Evolutionary conservation across 2,329 filamentous ascomycete species (phyloP).

Genomic region (Aspergillus sp.): DNA sequence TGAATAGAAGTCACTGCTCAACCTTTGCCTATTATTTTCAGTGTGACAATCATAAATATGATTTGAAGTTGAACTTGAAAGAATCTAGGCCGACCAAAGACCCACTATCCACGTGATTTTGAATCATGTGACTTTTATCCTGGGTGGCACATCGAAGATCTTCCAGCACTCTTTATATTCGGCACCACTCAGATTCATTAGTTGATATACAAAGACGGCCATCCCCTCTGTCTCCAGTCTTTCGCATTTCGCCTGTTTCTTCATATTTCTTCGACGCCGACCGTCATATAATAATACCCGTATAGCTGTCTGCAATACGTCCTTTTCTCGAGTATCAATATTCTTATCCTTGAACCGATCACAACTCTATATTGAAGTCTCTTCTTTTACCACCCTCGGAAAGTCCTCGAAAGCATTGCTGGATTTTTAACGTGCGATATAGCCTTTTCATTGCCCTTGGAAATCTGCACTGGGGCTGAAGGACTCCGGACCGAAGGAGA

Average conservation of each 20-base stretch:
- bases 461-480: neutral
- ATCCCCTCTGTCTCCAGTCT: neutral
- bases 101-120: neutral
- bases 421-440: neutral
- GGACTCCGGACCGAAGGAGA: neutral
- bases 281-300: neutral
- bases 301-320: neutral
- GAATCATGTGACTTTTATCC: constrained; percentile 5
- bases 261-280: neutral
- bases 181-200: neutral
- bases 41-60: neutral
- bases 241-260: neutral
- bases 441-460: neutral
- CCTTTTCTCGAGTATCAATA: neutral
- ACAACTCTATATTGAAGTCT: neutral
- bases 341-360: neutral
- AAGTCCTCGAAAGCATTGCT: neutral
- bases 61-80: neutral
- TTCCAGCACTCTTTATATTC: neutral
- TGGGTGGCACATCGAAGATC: neutral
- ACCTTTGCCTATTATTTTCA: neutral
- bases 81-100: neutral
- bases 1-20: neutral
- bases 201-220: neutral
- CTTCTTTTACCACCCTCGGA: neutral